Conservation (phyloP, 2,329 filamentous ascomycete species). For the Arthrobotrys megalospora region DNA sequence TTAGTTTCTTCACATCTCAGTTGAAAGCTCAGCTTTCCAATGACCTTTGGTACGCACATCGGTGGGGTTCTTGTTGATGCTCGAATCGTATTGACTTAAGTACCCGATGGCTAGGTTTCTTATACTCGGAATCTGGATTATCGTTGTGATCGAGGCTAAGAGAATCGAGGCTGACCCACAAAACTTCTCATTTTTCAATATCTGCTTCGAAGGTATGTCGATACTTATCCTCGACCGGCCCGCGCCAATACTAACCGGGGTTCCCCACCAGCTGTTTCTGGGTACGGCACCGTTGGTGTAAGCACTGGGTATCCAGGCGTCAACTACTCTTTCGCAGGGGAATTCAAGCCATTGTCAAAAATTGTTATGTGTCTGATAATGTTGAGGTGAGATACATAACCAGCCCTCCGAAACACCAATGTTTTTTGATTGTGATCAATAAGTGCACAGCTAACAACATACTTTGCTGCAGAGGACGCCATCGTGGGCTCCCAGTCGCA, state of each 20-base stretch:
- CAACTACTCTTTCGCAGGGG: constrained; percentile 62
- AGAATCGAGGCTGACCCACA: constrained; percentile 60
- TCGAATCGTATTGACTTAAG: neutral
- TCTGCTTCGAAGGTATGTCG: constrained; percentile 62
- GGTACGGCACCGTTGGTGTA: constrained; percentile 63
- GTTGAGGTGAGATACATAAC: constrained; percentile 37
- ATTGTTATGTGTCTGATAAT: constrained; percentile 62
- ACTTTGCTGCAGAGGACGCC: constrained; percentile 36
- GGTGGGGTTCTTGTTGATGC: neutral
- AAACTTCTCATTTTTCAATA: constrained; percentile 62
- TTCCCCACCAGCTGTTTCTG: constrained; percentile 58
- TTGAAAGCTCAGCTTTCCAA: constrained; percentile 44
- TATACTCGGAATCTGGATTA: constrained; percentile 49
- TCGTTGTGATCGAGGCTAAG: constrained; percentile 61
- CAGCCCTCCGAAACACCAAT: neutral
- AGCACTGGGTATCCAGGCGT: constrained; percentile 61
- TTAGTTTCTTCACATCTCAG: constrained; percentile 32
- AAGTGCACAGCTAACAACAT: neutral
- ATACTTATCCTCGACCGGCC: neutral
- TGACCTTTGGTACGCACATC: constrained; percentile 40
- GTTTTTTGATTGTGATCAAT: neutral
- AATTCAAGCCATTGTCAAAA: constrained; percentile 61
- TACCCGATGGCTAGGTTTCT: constrained; percentile 41
- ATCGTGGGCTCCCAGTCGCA: constrained; percentile 54
- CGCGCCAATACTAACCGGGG: neutral